phyloP scores from a whole-genome alignment of 257 asterid species.

The Fraxinus excelsior region DNA sequence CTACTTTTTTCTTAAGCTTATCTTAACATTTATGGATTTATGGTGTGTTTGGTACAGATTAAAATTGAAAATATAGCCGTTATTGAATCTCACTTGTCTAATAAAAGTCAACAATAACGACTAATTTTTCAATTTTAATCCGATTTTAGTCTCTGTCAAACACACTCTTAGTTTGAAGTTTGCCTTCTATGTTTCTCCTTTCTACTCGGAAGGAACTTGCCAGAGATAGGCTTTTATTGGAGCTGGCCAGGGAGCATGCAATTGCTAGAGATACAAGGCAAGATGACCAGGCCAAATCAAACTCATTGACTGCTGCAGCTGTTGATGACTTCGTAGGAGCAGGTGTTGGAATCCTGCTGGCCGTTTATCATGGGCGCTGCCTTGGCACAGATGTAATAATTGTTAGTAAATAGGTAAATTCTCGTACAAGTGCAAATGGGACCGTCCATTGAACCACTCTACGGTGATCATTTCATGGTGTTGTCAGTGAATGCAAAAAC shows the following conservation, averaged over 20 bases:
- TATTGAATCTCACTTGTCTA: no score
- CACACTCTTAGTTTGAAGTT: neutral
- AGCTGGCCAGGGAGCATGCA: slow-evolving; percentile 74
- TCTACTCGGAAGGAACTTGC: slow-evolving; percentile 63
- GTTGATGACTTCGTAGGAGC: slow-evolving; percentile 98
- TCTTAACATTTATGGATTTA: neutral
- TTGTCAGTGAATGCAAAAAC: no score
- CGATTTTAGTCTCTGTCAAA: no score
- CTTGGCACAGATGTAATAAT: slow-evolving; percentile 50
- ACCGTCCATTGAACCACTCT: no score
- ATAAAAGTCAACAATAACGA: no score
- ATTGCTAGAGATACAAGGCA: slow-evolving; percentile 42
- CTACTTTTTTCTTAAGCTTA: neutral
- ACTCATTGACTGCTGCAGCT: slow-evolving; percentile 68
- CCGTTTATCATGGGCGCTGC: slow-evolving; percentile 97
- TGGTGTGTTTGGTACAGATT: no score
- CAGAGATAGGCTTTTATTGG: slow-evolving; percentile 72
- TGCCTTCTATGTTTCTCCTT: neutral
- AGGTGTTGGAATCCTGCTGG: slow-evolving; percentile 85
- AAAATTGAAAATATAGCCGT: no score
- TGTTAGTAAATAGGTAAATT: neutral
- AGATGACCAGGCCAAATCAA: slow-evolving; percentile 59
- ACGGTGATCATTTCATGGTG: no score
- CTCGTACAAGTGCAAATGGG: no score
- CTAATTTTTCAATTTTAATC: no score